These are phyloP conservation scores for Colletotrichum chlorophyti DNA, from an alignment of 2,329 filamentous ascomycete genomes.

Conservation along the genomic window DNA sequence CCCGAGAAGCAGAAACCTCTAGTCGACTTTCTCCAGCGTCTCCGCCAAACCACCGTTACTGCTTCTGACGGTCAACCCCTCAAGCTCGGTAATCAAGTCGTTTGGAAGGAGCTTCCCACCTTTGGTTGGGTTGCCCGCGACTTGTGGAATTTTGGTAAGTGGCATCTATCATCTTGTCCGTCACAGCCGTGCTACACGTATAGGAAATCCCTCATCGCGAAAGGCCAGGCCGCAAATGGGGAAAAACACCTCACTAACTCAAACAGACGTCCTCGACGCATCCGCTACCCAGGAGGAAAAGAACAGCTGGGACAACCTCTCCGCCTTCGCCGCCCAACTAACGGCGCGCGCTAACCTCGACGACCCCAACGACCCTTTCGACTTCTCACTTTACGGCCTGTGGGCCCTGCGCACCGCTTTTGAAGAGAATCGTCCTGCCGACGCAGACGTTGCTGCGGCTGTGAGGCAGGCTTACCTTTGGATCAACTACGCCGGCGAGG, in stretches of 20 bases:
- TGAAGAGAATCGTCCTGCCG: conserved; percentile 29
- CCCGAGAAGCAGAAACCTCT: conserved; percentile 31
- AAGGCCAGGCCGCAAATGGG: too few relatives aligned
- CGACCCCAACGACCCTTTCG: conserved; percentile 25
- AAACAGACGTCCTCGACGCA: conserved; percentile 28
- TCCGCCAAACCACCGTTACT: conserved; percentile 27
- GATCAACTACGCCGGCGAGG: conserved; percentile 30
- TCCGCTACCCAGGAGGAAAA: conserved; percentile 20
- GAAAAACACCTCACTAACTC: not conserved
- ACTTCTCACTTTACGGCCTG: conserved; percentile 37
- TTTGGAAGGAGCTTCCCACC: conserved; percentile 38
- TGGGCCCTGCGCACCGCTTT: conserved; percentile 38
- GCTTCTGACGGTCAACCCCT: conserved; percentile 30
- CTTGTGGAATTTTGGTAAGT: conserved; percentile 36
- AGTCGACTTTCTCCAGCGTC: conserved; percentile 32
- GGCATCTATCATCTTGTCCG: too few relatives aligned
- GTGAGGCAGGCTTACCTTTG: conserved; percentile 33
- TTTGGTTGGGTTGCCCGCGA: conserved; percentile 36
- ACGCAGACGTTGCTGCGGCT: conserved; percentile 6
- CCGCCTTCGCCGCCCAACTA: conserved; percentile 36
- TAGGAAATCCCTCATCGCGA: too few relatives aligned
- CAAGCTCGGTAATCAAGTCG: conserved; percentile 26
- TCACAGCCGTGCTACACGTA: too few relatives aligned
- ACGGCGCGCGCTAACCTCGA: conserved; percentile 28
- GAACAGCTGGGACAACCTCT: conserved; percentile 29